These are phyloP conservation scores for Adenanthera pavonina DNA, from an alignment of 306 rosid genomes.

Conservation along the genomic window DNA sequence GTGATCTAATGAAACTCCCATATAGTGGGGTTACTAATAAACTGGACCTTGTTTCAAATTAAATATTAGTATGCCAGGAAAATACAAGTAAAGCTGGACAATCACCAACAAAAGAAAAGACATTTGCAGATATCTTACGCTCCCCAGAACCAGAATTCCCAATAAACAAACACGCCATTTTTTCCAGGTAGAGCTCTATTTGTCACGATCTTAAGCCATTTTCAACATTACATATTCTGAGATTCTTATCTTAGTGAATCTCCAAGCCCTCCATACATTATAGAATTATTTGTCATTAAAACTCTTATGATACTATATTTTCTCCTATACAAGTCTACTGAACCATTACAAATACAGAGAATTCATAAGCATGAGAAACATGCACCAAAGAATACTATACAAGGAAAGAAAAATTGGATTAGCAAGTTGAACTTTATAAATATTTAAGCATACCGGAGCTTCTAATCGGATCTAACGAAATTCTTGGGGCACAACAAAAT, in stretches of 20 bases:
- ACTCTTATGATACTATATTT: background rate
- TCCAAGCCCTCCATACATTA: background rate
- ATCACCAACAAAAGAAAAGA: background rate
- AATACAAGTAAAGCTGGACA: background rate
- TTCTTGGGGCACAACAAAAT: background rate
- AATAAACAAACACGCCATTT: background rate
- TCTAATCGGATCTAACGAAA: constrained; percentile 11
- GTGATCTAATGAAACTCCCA: background rate
- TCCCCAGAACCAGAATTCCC: background rate
- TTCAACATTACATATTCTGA: background rate
- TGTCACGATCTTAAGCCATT: background rate
- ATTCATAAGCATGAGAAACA: background rate
- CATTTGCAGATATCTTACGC: background rate
- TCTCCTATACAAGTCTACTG: background rate
- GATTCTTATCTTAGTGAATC: background rate
- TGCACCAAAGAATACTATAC: background rate
- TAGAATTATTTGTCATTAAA: background rate
- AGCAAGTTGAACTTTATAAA: too few species aligned
- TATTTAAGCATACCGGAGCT: background rate
- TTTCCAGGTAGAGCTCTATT: background rate
- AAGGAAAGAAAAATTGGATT: background rate
- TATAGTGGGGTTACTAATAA: background rate
- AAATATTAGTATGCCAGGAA: background rate
- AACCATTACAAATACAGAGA: background rate
- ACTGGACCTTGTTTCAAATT: background rate